These are phyloP conservation scores for Kwoniella botswanensis DNA, from an alignment of 768 basidiomycete species.

Conservation along the genomic window DNA sequence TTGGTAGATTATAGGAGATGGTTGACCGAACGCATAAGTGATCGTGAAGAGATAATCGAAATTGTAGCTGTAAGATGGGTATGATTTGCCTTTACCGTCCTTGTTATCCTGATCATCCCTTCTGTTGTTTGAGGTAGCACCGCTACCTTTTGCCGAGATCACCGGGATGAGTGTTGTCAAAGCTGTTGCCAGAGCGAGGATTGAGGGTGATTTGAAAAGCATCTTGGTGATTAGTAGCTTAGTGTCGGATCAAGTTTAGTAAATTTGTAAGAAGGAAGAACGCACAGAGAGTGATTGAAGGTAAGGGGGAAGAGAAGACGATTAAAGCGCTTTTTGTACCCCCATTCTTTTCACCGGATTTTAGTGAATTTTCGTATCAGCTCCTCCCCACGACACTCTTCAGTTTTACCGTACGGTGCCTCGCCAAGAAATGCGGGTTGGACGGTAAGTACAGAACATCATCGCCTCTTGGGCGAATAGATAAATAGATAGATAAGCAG, in stretches of 20 bases:
- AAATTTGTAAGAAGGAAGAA: too few species aligned
- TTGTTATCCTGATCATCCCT: not conserved
- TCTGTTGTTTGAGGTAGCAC: not conserved
- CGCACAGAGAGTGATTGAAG: too few species aligned
- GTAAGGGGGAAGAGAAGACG: too few species aligned
- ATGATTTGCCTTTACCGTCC: not conserved
- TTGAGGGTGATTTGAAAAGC: too few species aligned
- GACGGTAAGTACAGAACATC: too few species aligned
- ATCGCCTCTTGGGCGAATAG: too few species aligned
- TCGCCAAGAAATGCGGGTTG: not conserved
- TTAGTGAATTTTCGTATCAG: too few species aligned
- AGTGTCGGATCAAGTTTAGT: too few species aligned
- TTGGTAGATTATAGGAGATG: constrained; percentile 1
- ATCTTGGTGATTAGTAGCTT: too few species aligned
- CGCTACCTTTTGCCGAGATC: not conserved
- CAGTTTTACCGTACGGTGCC: not conserved
- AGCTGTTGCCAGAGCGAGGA: not conserved
- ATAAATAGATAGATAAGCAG: too few species aligned
- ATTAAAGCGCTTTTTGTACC: too few species aligned
- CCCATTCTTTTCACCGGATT: too few species aligned
- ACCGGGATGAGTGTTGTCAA: not conserved
- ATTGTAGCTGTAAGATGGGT: constrained; percentile 4
- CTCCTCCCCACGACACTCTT: not conserved
- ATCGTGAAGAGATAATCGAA: constrained; percentile 15
- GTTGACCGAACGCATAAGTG: constrained; percentile 8